Conservation (phyloP, 768 basidiomycete genomes). For the Tylopilus cervinicoccineus region DNA sequence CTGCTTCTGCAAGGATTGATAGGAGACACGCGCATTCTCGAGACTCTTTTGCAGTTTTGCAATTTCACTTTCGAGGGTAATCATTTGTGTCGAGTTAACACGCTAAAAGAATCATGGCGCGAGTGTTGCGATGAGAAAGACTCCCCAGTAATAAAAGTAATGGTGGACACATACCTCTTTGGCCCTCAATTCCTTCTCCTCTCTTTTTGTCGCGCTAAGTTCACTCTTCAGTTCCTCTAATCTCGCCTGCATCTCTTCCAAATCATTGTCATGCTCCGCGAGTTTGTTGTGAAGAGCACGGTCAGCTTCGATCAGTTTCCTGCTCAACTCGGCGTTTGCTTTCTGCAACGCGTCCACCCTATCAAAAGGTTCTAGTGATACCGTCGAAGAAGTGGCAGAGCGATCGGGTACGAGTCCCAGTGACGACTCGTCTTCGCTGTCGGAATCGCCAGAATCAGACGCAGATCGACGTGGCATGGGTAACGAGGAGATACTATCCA, state of each 20-base stretch:
- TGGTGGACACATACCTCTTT: constrained; percentile 62
- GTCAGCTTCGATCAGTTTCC: constrained; percentile 75
- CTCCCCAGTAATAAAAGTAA: constrained; percentile 3
- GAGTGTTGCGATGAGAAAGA: not conserved
- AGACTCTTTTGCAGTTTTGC: constrained; percentile 69
- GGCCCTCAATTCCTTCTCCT: constrained; percentile 87
- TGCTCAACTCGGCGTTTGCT: constrained; percentile 67
- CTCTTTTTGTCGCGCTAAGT: constrained; percentile 73
- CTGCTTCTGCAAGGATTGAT: constrained; percentile 76
- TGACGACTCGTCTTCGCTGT: constrained; percentile 44
- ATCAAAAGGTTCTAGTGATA: constrained; percentile 70
- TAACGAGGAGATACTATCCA: constrained; percentile 47
- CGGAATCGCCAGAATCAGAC: constrained; percentile 46
- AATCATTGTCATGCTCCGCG: constrained; percentile 73
- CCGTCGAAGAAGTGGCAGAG: constrained; percentile 53
- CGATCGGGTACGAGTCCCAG: constrained; percentile 62
- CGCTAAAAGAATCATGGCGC: constrained; percentile 39
- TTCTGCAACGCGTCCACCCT: constrained; percentile 69
- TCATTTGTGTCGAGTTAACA: constrained; percentile 61
- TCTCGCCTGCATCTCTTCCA: constrained; percentile 73
- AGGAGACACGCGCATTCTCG: constrained; percentile 68
- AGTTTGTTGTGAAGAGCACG: constrained; percentile 61
- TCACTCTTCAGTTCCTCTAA: constrained; percentile 79
- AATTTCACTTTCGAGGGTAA: constrained; percentile 73
- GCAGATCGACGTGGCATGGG: constrained; percentile 50